A percentile compares a stretch with the other conserved stretches of the same genome.
These are phyloP conservation scores for Spraguea lophii DNA, from an alignment of 371 early-diverging fungal genomes.

Conservation along the genomic window DNA sequence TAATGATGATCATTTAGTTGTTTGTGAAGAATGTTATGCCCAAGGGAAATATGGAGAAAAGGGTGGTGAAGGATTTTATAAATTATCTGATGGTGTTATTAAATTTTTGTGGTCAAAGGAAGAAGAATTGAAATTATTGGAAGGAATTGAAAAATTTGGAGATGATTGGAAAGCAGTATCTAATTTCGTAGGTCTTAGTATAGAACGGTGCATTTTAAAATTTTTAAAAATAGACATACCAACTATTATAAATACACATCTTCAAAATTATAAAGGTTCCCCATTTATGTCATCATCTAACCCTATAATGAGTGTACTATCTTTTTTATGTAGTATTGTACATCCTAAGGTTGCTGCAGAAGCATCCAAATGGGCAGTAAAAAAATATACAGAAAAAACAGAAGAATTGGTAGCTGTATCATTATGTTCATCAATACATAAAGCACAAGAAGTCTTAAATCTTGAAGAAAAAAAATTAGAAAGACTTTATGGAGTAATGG, in stretches of 20 bases:
- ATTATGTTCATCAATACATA: slow-evolving; percentile 50
- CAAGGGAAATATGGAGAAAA: slow-evolving; percentile 18
- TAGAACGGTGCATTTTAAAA: slow-evolving; percentile 73
- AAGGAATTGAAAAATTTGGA: slow-evolving; percentile 68
- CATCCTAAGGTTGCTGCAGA: slow-evolving; percentile 67
- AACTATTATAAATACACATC: slow-evolving; percentile 50
- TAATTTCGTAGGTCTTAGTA: slow-evolving; percentile 66
- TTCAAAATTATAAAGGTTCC: slow-evolving; percentile 44
- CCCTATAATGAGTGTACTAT: slow-evolving; percentile 75
- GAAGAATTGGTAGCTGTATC: slow-evolving; percentile 40
- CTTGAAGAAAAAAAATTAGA: slow-evolving; percentile 38
- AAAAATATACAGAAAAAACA: slow-evolving; percentile 13
- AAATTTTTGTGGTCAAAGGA: slow-evolving; percentile 63
- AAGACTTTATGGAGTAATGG: slow-evolving; percentile 23
- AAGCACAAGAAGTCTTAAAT: slow-evolving; percentile 25
- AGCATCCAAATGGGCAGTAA: slow-evolving; percentile 56
- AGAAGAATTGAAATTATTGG: slow-evolving; percentile 70
- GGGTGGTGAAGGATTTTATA: slow-evolving; percentile 19
- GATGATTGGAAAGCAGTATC: slow-evolving; percentile 83
- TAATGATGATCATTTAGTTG: slow-evolving; percentile 8
- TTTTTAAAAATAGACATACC: slow-evolving; percentile 82
- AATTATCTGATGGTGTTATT: slow-evolving; percentile 14
- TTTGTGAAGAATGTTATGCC: slow-evolving; percentile 31
- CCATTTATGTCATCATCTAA: slow-evolving; percentile 68
- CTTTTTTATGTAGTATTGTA: slow-evolving; percentile 71